Evolutionary conservation across 768 basidiomycete species (phyloP), one percentile per base, ranked within the genome.

Genomic region (Ramaria sp.): DNA sequence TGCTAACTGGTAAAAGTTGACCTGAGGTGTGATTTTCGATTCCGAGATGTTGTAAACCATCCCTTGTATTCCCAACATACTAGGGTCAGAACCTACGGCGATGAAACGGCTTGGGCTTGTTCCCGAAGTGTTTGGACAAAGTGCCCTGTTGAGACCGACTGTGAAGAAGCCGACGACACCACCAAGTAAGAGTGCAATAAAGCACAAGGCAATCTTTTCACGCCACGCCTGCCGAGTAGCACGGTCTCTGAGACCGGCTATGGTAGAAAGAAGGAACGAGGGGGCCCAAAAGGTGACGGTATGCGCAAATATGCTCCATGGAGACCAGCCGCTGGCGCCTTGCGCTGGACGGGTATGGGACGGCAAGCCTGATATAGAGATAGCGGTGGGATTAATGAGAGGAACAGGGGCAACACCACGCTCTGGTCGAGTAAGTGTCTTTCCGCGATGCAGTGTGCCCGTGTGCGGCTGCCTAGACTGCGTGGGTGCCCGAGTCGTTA

Each of bases 371-470:
- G 70, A 66, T 2, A 71, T 65, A 39, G 66, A 62, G 37, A 71
- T 66, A 0, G 75, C 71, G 9, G 83, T 79, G 5, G 94, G 91
- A 53, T 88, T 91, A 58, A 99, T 94, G 63, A 99, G 83, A 4
- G 95, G 94, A 15, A 88, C 86, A 34, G 93, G 90, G 3, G 92
- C 92, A 48, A 97, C 88, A 64, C 88, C 78, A 55, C 96, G 83
- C 73, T 99, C 96, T 63, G 96, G 96, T 56, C 91, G 79, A 49
- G 90, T 97, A 61, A 99, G 82, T 5, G 96, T 99, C 75, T 98
- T 99, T 65, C 88, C 89, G 52, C 94, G 78, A 52, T 85, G 83
- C 54, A 92, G 73, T 48, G 85, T 85, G 45, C 78, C 68, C 43
- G 76, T 78, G 28, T 76, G 68, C 15, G 72, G 65, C 18, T 75